Conservation (phyloP, 202 grass and related monocot genomes). For the Schoenoplectus triqueter region DNA sequence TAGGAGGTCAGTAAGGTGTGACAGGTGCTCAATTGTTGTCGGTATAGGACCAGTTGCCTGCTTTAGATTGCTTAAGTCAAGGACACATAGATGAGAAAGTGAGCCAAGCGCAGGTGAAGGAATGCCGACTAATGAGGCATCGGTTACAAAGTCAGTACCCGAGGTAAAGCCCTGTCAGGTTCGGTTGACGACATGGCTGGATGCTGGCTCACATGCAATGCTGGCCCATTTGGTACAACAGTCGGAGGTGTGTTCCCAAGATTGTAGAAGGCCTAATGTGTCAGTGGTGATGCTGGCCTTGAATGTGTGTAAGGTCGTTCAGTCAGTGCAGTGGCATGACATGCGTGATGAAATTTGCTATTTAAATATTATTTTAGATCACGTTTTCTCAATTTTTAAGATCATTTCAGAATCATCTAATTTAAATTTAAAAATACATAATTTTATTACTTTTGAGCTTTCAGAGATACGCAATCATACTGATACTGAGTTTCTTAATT, state of each 20-base stretch:
- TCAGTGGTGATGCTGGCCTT: slow-evolving; percentile 35
- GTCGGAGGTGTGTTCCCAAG: slow-evolving; percentile 41
- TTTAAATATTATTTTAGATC: no score
- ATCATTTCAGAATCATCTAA: no score
- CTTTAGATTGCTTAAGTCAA: slow-evolving; percentile 45
- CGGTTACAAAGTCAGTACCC: slow-evolving; percentile 27
- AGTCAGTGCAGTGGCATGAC: slow-evolving; percentile 44
- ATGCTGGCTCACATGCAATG: slow-evolving; percentile 39
- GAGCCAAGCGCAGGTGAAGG: slow-evolving; percentile 48
- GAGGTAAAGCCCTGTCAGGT: slow-evolving; percentile 33
- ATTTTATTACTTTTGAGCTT: no score
- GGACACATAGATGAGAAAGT: slow-evolving; percentile 40
- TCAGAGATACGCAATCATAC: no score
- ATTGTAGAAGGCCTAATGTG: slow-evolving; percentile 41
- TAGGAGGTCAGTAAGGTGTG: slow-evolving; percentile 39
- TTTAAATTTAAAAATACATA: no score
- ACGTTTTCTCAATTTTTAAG: no score
- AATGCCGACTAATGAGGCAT: slow-evolving; percentile 39
- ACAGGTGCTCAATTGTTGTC: slow-evolving; percentile 42
- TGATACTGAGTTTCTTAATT: no score
- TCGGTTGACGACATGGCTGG: slow-evolving; percentile 43
- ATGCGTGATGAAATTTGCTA: no score
- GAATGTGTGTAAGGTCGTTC: slow-evolving; percentile 42
- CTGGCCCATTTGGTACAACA: slow-evolving; percentile 46
- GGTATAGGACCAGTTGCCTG: slow-evolving; percentile 43